Base-by-base conservation (phyloP, 2,329 filamentous ascomycete species). In the Colletotrichum navitas region DNA sequence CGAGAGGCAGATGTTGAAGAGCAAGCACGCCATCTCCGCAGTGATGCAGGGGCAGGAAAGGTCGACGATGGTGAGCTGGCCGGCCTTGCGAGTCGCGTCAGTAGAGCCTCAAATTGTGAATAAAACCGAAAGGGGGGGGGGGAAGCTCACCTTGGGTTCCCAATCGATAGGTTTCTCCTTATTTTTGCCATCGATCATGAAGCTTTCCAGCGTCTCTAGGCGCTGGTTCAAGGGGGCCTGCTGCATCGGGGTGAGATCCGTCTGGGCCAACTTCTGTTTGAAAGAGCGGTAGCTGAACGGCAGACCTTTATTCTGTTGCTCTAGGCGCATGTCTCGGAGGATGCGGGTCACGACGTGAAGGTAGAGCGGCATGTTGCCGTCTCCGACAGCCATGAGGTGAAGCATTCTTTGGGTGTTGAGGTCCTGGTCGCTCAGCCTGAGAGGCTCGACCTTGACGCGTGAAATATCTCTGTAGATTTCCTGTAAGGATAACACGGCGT, bases 41-140 rank as follows among this genome's bases (percentile, higher is more conserved):
- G 90, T 90, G 6, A 94, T 83, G 74, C 91, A 94, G 0, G 92
- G 91, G 77, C 92, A 93, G 0, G 89, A 93, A 0, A 96, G 82
- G 75, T 96, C 93, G 7, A 94, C 82, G 60, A 93, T 91, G 0
- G 89, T 92, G 0, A 93, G 80, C 14, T 83, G 81, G 1, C 89
- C 88, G 0, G 85, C 80, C 61, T 83, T 64, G 5, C 7, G 26
- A 47, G 5, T 29, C 8, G 7, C 14, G 12, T 29, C 16, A 55
- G n/a, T 47, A 18, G 36, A 41, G 18, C n/a, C 1, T n/a, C 18
- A 14, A 16, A 3, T 18, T 8, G 10, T 7, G 11, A 21, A 14
- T 6, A 5, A 11, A 34, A 26, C 29, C 14, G 51, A 24, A 47
- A 47, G 11, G 4, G 6, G 14, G 4, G 6, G 14, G 14, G 21